Evolutionary conservation across 768 basidiomycete genomes (phyloP), one percentile per base, ranked within the genome.

Genomic region (Terana coerulea): DNA sequence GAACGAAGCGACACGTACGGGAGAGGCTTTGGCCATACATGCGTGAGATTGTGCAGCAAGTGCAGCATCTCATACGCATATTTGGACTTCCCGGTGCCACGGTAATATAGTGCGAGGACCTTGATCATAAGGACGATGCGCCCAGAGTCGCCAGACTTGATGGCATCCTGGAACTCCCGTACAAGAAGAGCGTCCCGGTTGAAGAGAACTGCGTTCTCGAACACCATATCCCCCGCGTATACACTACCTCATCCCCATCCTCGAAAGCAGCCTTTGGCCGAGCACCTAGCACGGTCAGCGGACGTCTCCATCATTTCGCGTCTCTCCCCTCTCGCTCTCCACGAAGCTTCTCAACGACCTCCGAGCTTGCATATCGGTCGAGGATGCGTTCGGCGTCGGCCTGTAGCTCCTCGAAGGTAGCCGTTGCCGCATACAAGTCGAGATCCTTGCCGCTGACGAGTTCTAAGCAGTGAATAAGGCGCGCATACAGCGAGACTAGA

Each of bases 401-500:
- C 11, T 56, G 35, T 5, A 71, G 57, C 3, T 48, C n/a, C 1
- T 59, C 51, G 59, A 64, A 69, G 1, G 48, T 49, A n/a, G n/a
- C n/a, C n/a, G n/a, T n/a, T 1, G 59, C 37, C 0, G 49, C 50
- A 3, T 31, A 34, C 0, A 52, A 34, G 46, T 68, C 69, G 1
- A 59, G 57, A 0, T 62, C 47, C 0, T 35, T 8, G 4, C 52
- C 51, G 1, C 64, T 63, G 0, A 73, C 67, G 1, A 58, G 47
- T 0, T 69, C 59, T 0, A 73, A 55, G 54, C 68, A 70, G 43
- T 68, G 64, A 1, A 71, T 62, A 5, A 71, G 49, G 1, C 65
- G 63, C 0, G 70, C 67, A 57, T 67, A 69, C 1, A 72, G 61
- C 0, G 66, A 68, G 22, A 65, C 58, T 47, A 71, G 68, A 1